Evolutionary conservation across 805 yeast genomes (phyloP), one percentile per base, ranked within the genome.

Genomic region (Saturnispora sekii): DNA sequence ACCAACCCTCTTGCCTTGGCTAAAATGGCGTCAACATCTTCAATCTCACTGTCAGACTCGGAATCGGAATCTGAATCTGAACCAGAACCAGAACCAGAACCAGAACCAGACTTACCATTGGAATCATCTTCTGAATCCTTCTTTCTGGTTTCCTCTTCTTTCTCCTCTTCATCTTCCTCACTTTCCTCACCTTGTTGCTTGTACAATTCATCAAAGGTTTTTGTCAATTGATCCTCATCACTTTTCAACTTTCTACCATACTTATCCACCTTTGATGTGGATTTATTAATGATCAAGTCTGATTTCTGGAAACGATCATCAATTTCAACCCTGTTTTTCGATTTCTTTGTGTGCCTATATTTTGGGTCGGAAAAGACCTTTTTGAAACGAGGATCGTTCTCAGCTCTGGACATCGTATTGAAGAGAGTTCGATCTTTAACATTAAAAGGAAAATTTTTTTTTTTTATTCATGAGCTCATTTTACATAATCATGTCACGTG

Each of bases 361-460:
- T 96, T 72, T 4, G 97, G 97, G 63, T 93, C 98, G 51, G 73
- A 76, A 54, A 82, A 86, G 6, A 90, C 82, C 8, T 79, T 69
- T 8, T 83, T 65, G 62, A 90, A 90, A 60, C 97, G 76, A 18
- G 81, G 73, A 65, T 93, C 97, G 3, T 63, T 32, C 28, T 43
- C 40, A 17, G 45, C 40, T 6, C 28, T 43, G 9, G 45, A 36
- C 45, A 43, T 42, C 16, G 17, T 34, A 34, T 34, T 15, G 11
- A 12, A 12, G 14, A 38, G 5, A 30, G 6, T 10, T 12, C 12
- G 3, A 28, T 11, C 21, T 6, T 12, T 17, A 30, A 18, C 17
- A 3, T 40, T 15, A 10, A 30, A 31, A n/a, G 4, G n/a, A 31
- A 17, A 32, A 38, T 7, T 3, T 6, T 6, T 21, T 21, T 21